phyloP scores from a whole-genome alignment of 768 basidiomycete genomes.

The Lactarius vividus region DNA sequence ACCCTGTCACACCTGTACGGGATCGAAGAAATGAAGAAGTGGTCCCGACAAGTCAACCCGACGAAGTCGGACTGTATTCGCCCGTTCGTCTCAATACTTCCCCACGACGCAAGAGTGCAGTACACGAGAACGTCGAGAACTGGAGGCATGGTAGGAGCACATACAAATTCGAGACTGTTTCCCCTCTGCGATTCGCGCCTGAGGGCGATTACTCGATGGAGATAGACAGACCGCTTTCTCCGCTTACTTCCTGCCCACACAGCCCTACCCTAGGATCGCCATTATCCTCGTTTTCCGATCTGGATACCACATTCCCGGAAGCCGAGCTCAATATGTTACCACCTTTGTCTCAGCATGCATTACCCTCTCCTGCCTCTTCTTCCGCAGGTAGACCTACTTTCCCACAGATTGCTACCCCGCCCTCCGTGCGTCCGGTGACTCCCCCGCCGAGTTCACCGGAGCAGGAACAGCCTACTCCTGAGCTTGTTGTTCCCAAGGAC shows the following conservation, averaged over 20 bases:
- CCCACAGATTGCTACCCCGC: background rate
- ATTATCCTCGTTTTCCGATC: constrained; percentile 17
- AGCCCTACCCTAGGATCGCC: constrained; percentile 9
- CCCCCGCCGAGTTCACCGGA: constrained; percentile 30
- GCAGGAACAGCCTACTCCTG: constrained; percentile 30
- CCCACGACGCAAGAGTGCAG: background rate
- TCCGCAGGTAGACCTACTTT: constrained; percentile 1
- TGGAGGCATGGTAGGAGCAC: constrained; percentile 21
- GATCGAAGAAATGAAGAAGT: constrained; percentile 1
- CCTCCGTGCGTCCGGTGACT: constrained; percentile 30
- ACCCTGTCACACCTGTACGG: constrained; percentile 13
- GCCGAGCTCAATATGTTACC: background rate
- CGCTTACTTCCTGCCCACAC: constrained; percentile 16
- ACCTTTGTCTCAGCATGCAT: background rate
- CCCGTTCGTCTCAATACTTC: constrained; percentile 3
- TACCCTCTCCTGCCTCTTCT: constrained; percentile 17
- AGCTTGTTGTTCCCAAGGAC: constrained; percentile 36
- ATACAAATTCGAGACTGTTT: constrained; percentile 7
- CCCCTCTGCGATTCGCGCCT: constrained; percentile 10
- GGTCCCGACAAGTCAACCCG: constrained; percentile 23
- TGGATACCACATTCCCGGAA: background rate
- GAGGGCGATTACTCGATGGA: constrained; percentile 19
- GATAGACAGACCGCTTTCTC: constrained; percentile 14
- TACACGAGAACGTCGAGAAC: constrained; percentile 19
- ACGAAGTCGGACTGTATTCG: constrained; percentile 21